Evolutionary conservation across 805 yeast genomes (phyloP).

Genomic region (Saccharomycopsis synnaedendra): DNA sequence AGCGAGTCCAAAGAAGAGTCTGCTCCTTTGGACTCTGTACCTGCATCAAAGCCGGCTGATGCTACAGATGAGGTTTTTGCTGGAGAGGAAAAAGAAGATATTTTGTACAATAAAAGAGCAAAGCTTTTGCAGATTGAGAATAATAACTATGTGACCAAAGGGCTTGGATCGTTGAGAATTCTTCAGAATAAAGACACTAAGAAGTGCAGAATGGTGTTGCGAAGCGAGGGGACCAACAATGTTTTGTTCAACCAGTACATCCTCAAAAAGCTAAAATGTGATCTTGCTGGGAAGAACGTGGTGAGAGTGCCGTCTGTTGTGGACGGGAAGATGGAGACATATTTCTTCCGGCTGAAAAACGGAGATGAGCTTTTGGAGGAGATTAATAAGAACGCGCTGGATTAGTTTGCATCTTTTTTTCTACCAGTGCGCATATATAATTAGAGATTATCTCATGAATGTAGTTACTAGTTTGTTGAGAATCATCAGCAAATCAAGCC

Average conservation of each 20-base stretch:
- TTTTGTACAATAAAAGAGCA: constrained; percentile 8
- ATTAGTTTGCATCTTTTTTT: not conserved
- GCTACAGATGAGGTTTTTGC: constrained; percentile 7
- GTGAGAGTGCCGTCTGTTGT: constrained; percentile 13
- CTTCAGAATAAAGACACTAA: constrained; percentile 6
- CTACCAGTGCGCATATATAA: not conserved
- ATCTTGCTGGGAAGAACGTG: constrained; percentile 3
- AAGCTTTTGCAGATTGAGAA: constrained; percentile 3
- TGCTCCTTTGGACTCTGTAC: constrained; percentile 6
- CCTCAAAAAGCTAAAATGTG: constrained; percentile 11
- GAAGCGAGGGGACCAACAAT: constrained; percentile 14
- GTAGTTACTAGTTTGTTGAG: too few species aligned
- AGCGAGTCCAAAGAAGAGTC: constrained; percentile 1
- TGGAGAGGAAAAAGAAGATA: constrained; percentile 16
- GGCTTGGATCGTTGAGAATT: constrained; percentile 12
- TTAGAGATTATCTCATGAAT: too few species aligned
- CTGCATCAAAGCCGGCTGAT: not conserved
- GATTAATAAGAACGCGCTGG: not conserved
- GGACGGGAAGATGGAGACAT: constrained; percentile 10
- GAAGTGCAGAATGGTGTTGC: constrained; percentile 11
- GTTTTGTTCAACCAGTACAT: constrained; percentile 14
- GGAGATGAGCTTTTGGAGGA: constrained; percentile 9
- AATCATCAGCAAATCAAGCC: too few species aligned
- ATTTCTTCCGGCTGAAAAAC: constrained; percentile 14
- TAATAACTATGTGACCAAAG: constrained; percentile 8